Percentiles rank a stretch among this genome's conserved stretches.
Evolutionary conservation across 805 yeast genomes (phyloP).

Genomic region (Candida wancherniae): DNA sequence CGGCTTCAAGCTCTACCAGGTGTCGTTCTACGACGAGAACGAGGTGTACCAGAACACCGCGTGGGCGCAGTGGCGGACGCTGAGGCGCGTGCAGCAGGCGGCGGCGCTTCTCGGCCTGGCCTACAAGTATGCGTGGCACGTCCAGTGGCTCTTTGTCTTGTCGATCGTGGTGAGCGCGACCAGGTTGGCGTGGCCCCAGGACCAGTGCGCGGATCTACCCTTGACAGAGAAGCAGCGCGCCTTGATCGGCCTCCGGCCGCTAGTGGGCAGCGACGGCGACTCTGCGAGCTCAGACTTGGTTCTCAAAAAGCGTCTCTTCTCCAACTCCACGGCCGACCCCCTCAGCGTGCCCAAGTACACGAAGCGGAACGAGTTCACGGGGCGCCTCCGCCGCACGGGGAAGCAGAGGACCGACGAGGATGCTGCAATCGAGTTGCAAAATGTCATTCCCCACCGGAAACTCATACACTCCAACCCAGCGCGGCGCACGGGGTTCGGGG

Average conservation of each 20-base stretch:
- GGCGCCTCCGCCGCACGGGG: constrained; percentile 2
- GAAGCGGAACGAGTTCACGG: constrained; percentile 10
- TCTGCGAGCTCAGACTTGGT: constrained; percentile 17
- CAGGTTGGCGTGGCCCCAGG: constrained; percentile 37
- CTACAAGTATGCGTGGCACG: constrained; percentile 4
- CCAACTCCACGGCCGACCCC: constrained; percentile 10
- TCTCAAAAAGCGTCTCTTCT: constrained; percentile 21
- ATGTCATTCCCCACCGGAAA: constrained; percentile 6
- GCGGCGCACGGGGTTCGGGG: too few relatives aligned
- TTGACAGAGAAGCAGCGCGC: constrained; percentile 42
- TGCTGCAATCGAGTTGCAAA: constrained; percentile 6
- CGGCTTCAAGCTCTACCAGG: constrained; percentile 8
- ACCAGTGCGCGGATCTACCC: constrained; percentile 49
- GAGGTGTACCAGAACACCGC: constrained; percentile 7
- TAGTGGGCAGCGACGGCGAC: constrained; percentile 7
- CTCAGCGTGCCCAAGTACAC: constrained; percentile 20
- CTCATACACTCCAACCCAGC: constrained; percentile 3
- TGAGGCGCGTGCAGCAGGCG: background rate
- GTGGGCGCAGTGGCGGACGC: constrained; percentile 4
- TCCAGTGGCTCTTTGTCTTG: constrained; percentile 19
- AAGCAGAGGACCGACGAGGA: constrained; percentile 3
- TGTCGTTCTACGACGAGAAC: constrained; percentile 8
- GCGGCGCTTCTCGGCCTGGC: background rate
- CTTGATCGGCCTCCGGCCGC: constrained; percentile 38
- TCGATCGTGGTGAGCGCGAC: constrained; percentile 25